Evolutionary conservation across 2,329 filamentous ascomycete genomes (phyloP).

Genomic region (Colletotrichum sp.): DNA sequence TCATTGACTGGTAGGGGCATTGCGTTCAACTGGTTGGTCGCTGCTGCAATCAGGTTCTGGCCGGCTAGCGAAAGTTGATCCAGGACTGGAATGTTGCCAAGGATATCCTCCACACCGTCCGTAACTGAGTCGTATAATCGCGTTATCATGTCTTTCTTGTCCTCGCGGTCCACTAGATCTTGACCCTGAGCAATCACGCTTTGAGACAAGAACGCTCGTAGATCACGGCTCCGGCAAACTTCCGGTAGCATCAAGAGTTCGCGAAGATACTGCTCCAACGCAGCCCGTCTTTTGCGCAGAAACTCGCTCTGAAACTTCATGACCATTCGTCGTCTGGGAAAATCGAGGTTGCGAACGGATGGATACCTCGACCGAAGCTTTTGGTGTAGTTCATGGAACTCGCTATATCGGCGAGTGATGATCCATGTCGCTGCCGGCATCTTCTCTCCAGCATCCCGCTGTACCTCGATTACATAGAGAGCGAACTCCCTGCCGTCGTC

Average conservation of each 20-base stretch:
- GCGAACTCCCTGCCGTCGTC: slow-evolving; percentile 94
- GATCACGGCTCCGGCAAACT: slow-evolving; percentile 90
- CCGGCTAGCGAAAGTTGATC: slow-evolving; percentile 93
- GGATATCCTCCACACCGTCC: slow-evolving; percentile 96
- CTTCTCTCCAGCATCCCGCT: slow-evolving; percentile 87
- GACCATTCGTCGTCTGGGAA: slow-evolving; percentile 88
- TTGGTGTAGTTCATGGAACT: slow-evolving; percentile 96
- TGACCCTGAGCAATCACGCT: slow-evolving; percentile 75
- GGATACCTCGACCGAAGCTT: slow-evolving; percentile 84
- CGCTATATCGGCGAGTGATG: slow-evolving; percentile 91
- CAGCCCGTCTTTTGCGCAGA: slow-evolving; percentile 82
- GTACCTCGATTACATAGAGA: slow-evolving; percentile 91
- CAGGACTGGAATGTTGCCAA: slow-evolving; percentile 93
- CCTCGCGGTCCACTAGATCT: slow-evolving; percentile 61
- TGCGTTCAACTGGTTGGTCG: slow-evolving; percentile 66
- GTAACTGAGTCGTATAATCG: slow-evolving; percentile 96
- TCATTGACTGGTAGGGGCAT: slow-evolving; percentile 58
- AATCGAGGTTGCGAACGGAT: slow-evolving; percentile 87
- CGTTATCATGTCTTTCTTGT: slow-evolving; percentile 87
- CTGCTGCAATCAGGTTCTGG: slow-evolving; percentile 86
- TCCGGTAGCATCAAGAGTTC: slow-evolving; percentile 87
- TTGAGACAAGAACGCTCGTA: slow-evolving; percentile 91
- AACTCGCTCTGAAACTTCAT: slow-evolving; percentile 98
- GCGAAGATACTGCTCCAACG: slow-evolving; percentile 84
- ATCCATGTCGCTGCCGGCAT: slow-evolving; percentile 97